Percentiles rank a stretch among this genome's conserved stretches.
These are phyloP conservation scores for Podaxis rugospora DNA, from an alignment of 768 basidiomycete species.

Conservation along the genomic window DNA sequence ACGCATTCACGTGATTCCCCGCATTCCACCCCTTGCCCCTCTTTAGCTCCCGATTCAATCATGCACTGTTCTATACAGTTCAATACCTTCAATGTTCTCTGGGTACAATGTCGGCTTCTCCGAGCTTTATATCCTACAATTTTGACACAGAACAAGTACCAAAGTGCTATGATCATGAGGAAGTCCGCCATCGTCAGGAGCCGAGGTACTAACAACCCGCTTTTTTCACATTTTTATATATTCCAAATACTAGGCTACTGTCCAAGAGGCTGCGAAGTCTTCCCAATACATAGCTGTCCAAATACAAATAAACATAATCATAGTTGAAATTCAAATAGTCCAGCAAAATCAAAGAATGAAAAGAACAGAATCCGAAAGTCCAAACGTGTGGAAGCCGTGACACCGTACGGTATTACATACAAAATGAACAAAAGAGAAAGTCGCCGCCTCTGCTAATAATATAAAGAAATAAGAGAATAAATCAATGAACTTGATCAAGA, in stretches of 20 bases:
- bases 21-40: not conserved
- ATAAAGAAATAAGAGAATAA: not conserved
- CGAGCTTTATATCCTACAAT: no score
- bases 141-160: no score
- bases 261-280: not conserved
- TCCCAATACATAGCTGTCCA: not conserved
- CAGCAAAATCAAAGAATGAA: not conserved
- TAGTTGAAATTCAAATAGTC: not conserved
- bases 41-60: not conserved
- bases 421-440: not conserved
- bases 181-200: no score
- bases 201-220: not conserved
- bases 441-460: not conserved
- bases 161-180: no score
- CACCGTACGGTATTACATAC: not conserved
- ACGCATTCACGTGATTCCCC: conserved; percentile 16
- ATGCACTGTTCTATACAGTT: no score
- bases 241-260: not conserved
- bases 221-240: not conserved
- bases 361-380: not conserved
- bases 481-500: not conserved
- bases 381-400: not conserved
- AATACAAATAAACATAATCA: not conserved
- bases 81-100: no score
- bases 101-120: no score